A percentile compares a stretch with the other conserved stretches of the same genome.
phyloP scores from a whole-genome alignment of 495 filamentous ascomycete genomes.

The Trichoderma orchidacearum region DNA sequence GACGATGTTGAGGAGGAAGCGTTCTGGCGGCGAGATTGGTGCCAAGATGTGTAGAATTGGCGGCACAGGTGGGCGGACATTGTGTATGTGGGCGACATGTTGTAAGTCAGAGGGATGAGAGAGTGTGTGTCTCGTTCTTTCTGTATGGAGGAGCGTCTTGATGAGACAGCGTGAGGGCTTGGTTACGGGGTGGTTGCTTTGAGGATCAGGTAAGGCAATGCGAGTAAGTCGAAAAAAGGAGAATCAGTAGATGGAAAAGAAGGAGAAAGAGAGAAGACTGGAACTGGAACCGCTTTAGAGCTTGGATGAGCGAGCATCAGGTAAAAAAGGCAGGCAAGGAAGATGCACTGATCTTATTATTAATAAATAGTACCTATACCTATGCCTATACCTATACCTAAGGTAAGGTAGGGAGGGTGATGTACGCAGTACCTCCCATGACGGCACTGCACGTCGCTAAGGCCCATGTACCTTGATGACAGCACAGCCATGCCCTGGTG shows the following conservation, averaged over 20 bases:
- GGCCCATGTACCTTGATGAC: no score
- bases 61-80: conserved; percentile 40
- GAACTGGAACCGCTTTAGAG: neutral
- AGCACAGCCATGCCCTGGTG: no score
- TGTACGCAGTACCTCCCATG: no score
- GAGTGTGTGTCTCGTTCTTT: neutral
- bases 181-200: no score
- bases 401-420: no score
- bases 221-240: neutral
- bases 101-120: neutral
- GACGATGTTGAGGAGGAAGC: neutral
- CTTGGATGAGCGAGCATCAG: neutral
- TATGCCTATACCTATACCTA: no score
- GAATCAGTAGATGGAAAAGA: neutral
- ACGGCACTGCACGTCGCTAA: no score
- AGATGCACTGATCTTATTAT: no score
- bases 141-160: neutral
- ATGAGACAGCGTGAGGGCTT: no score
- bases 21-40: conserved; percentile 13
- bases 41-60: conserved; percentile 33
- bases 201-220: no score
- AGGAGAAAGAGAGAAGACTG: neutral
- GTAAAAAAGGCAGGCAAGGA: no score
- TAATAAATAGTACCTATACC: no score
- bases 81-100: conserved; percentile 38